phyloP scores from a whole-genome alignment of 768 basidiomycete genomes.

The Sporobolomyces phaffii region DNA sequence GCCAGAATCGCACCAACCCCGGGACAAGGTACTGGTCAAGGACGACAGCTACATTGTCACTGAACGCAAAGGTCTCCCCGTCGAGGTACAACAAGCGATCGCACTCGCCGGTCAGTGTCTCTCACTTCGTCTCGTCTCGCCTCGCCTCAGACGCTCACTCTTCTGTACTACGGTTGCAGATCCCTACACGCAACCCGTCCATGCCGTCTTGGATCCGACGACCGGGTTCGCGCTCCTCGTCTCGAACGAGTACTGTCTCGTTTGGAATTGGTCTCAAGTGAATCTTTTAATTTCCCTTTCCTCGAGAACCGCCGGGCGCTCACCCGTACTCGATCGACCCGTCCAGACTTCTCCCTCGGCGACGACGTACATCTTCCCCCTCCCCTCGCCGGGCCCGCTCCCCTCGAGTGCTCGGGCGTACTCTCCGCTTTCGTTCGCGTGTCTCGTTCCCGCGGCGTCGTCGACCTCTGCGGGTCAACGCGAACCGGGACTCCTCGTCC shows the following conservation, averaged over 20 bases:
- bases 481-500: slow-evolving; percentile 80
- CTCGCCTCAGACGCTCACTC: too few species aligned
- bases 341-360: slow-evolving; percentile 44
- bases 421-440: slow-evolving; percentile 43
- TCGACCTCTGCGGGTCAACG: slow-evolving; percentile 48
- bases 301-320: too few species aligned
- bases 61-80: slow-evolving; percentile 20
- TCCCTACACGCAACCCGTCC: slow-evolving; percentile 25
- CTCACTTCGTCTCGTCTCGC: neutral
- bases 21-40: slow-evolving; percentile 29
- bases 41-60: slow-evolving; percentile 28
- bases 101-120: slow-evolving; percentile 18
- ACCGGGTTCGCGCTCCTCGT: slow-evolving; percentile 46
- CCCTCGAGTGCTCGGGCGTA: slow-evolving; percentile 26
- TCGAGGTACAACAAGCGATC: slow-evolving; percentile 30
- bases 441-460: slow-evolving; percentile 43
- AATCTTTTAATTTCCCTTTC: neutral
- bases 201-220: slow-evolving; percentile 37
- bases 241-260: slow-evolving; percentile 40
- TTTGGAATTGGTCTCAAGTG: slow-evolving; percentile 46
- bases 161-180: too few species aligned
- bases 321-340: too few species aligned
- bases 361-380: slow-evolving; percentile 45
- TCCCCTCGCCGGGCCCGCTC: slow-evolving; percentile 38
- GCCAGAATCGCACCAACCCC: neutral